Evolutionary conservation across 345 rosid genomes (phyloP).

Genomic region (Populus deltoides): DNA sequence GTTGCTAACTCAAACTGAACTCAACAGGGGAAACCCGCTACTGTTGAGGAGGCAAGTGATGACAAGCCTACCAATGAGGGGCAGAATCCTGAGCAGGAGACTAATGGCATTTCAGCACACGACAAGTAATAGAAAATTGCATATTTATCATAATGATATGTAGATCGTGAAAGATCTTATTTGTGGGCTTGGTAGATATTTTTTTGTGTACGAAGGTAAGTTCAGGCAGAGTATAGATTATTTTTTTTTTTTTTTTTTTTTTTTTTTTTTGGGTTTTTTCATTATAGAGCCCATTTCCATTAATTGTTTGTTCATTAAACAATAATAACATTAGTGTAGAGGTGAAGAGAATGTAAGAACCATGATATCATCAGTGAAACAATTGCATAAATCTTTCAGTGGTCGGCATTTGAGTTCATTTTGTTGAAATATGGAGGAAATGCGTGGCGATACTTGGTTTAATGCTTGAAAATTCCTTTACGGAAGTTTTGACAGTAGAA

Average conservation of each 20-base stretch:
- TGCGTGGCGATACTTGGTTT: no score
- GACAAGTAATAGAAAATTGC: conserved; percentile 31
- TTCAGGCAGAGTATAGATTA: conserved; percentile 9
- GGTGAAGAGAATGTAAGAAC: conserved; percentile 24
- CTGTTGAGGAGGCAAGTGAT: conserved; percentile 33
- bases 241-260: neutral
- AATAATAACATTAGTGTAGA: conserved; percentile 21
- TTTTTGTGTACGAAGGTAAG: conserved; percentile 13
- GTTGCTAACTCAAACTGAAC: neutral
- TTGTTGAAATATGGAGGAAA: neutral
- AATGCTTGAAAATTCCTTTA: no score
- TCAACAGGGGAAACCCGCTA: conserved; percentile 45
- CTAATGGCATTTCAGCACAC: conserved; percentile 29
- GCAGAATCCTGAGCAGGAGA: conserved; percentile 35
- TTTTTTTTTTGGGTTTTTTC: neutral
- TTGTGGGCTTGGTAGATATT: conserved; percentile 20
- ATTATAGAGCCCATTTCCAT: conserved; percentile 28
- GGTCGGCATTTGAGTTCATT: neutral
- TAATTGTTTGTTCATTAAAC: conserved; percentile 36
- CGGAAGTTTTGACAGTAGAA: no score
- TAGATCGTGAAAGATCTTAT: neutral
- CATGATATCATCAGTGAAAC: conserved; percentile 11
- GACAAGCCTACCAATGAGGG: conserved; percentile 49
- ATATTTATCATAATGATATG: neutral
- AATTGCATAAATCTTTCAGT: conserved; percentile 19